Percentiles rank a stretch among this genome's conserved stretches.
phyloP scores from a whole-genome alignment of 352 stramenopile species.

The Globisporangium emineosum region DNA sequence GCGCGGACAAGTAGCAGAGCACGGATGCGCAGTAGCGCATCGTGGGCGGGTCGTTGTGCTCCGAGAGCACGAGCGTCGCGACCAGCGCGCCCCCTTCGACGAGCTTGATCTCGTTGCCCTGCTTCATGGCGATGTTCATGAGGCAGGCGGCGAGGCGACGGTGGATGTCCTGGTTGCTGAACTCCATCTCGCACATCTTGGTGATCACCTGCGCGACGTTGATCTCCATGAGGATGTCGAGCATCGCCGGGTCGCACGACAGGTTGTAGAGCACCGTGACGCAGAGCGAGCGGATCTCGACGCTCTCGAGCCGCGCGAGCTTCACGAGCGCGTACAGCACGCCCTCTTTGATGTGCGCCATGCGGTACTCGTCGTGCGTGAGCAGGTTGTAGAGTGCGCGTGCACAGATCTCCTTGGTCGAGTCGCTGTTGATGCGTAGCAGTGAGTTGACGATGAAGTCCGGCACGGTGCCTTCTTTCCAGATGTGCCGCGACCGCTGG shows the following conservation, averaged over 20 bases:
- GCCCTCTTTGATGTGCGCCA: conserved; percentile 82
- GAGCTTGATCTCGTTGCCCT: conserved; percentile 48
- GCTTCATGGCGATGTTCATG: conserved; percentile 68
- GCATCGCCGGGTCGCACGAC: conserved; percentile 64
- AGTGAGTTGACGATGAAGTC: conserved; percentile 90
- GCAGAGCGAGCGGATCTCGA: conserved; percentile 77
- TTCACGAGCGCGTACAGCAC: conserved; percentile 88
- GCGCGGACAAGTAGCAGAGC: conserved; percentile 66
- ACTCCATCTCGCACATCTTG: conserved; percentile 85
- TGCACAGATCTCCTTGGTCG: conserved; percentile 87
- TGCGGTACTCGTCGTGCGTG: conserved; percentile 73
- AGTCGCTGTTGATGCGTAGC: conserved; percentile 86
- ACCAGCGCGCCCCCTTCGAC: conserved; percentile 67
- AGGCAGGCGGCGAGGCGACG: conserved; percentile 67
- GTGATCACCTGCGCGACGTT: conserved; percentile 83
- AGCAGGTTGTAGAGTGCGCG: conserved; percentile 85
- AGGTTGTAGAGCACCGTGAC: conserved; percentile 84
- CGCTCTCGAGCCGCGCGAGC: conserved; percentile 75
- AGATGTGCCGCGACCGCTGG: conserved; percentile 64
- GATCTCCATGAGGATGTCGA: conserved; percentile 80
- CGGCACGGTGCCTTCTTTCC: conserved; percentile 82
- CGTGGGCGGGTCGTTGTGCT: conserved; percentile 68
- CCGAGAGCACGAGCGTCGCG: conserved; percentile 61
- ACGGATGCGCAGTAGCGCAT: conserved; percentile 70
- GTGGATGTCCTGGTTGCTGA: conserved; percentile 79